Evolutionary conservation across 208 protist species (phyloP), one percentile per base, ranked within the genome.

Genomic region (Crithidia brevicula): DNA sequence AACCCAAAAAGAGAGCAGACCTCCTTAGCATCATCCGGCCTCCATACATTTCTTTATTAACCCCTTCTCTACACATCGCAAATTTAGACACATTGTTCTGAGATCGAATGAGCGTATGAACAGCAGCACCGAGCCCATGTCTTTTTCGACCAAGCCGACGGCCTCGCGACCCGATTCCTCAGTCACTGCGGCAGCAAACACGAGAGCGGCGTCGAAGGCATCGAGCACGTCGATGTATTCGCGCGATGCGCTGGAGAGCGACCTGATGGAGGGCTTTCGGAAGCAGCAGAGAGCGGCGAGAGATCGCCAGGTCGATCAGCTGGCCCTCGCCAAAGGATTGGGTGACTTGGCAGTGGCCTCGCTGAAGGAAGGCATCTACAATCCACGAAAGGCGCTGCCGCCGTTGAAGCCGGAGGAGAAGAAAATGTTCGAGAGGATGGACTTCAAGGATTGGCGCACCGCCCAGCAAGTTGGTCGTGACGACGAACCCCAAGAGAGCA

Each of bases 301-400:
- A 18, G 64, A 81, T 25, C 72, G 65, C 0, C 81, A 91, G 46
- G 70, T 96, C 25, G 69, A 91, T 20, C 69, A 85, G 4, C 54
- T 92, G 6, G 72, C 85, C 9, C 75, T 96, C 30, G 91, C 87
- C 16, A 89, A 83, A 57, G 91, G 91, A 18, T 71, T 96, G 18
- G 91, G 91, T 46, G 56, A 57, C 18, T 47, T 38, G 1, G 91
- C 91, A 1, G 75, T 88, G 36, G 34, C 63, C 42, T 89, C 82
- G 11, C 67, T 96, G 22, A 66, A 77, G 11, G 69, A 77, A 0
- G 85, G 82, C 38, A 18, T 74, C 49, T 96, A 96, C 64, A 72
- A 67, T 38, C 91, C 91, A 9, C 79, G 74, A 16, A 83, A 79
- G 34, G 84, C 81, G 20, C 62, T 95, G 22, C 60, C 77, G 23